phyloP scores from a whole-genome alignment of 2,329 filamentous ascomycete genomes.

The Paecilomyces sp. region DNA sequence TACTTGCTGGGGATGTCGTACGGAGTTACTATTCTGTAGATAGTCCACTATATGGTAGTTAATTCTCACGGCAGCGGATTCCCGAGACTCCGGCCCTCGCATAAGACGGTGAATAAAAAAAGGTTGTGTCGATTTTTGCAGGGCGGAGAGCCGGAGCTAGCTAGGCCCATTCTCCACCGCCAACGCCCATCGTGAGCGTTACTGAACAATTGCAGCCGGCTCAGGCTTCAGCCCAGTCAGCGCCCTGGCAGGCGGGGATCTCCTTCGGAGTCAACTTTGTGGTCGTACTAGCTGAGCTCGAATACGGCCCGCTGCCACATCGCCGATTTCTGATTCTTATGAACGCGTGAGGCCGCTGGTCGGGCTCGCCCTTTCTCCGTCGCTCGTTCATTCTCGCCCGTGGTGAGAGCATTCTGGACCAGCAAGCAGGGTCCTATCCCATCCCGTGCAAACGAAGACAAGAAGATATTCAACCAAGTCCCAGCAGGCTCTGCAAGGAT shows the following conservation, averaged over 20 bases:
- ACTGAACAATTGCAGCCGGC: not conserved
- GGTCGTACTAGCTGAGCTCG: not conserved
- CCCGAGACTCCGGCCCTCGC: not conserved
- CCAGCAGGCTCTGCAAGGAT: not conserved
- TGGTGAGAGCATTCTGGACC: not conserved
- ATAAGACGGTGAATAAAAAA: not conserved
- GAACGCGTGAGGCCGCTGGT: not conserved
- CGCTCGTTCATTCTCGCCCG: not conserved
- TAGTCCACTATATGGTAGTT: not conserved
- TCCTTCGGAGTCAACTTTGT: not conserved
- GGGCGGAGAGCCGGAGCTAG: not conserved
- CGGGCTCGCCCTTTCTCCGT: not conserved
- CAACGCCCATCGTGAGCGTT: not conserved
- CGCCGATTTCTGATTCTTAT: not conserved
- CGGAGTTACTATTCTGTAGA: not conserved
- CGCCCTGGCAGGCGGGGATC: not conserved
- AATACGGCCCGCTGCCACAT: not conserved
- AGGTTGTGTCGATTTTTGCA: not conserved
- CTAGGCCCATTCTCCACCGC: not conserved
- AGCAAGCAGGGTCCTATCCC: not conserved
- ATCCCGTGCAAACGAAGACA: not conserved
- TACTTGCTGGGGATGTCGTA: no score
- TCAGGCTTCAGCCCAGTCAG: not conserved
- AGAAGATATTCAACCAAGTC: not conserved
- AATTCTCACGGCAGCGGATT: not conserved